Conservation (phyloP, 202 grass and related monocot species). For the Schoenoplectus tabernaemontani region DNA sequence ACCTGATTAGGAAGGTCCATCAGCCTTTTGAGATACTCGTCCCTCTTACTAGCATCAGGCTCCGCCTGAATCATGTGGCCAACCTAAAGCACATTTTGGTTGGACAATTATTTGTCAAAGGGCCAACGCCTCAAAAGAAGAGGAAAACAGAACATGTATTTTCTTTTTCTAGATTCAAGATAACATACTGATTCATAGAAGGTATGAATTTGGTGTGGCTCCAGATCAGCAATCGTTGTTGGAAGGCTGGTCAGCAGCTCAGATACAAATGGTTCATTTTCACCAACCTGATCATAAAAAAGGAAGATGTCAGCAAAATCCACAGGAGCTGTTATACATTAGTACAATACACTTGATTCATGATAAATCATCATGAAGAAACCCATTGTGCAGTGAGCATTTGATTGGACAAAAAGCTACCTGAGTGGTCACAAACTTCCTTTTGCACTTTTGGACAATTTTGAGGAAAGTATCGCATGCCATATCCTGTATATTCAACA, state of each 20-base stretch:
- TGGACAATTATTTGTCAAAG: slow-evolving; percentile 22
- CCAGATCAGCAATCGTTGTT: slow-evolving; percentile 83
- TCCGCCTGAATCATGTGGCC: slow-evolving; percentile 99
- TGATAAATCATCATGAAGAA: neutral
- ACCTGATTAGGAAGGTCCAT: slow-evolving; percentile 99
- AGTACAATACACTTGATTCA: neutral
- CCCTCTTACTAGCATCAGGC: slow-evolving; percentile 79
- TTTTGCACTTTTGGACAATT: slow-evolving; percentile 99
- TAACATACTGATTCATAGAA: slow-evolving; percentile 93
- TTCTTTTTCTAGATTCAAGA: slow-evolving; percentile 11
- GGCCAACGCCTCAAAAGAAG: neutral
- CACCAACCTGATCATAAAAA: slow-evolving; percentile 59
- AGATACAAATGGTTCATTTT: slow-evolving; percentile 98
- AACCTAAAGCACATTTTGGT: slow-evolving; percentile 44
- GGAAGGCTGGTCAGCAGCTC: slow-evolving; percentile 67
- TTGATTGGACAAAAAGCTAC: slow-evolving; percentile 30
- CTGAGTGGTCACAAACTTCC: slow-evolving; percentile 95
- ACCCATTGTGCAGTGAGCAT: neutral
- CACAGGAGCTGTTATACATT: neutral
- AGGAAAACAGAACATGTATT: neutral
- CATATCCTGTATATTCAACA: slow-evolving; percentile 76
- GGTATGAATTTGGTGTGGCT: slow-evolving; percentile 96
- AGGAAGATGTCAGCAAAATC: slow-evolving; percentile 21
- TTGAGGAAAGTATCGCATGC: slow-evolving; percentile 97
- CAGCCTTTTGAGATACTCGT: slow-evolving; percentile 96